Conservation (phyloP, 2,329 filamentous ascomycete genomes). For the Trichoderma lentiforme region DNA sequence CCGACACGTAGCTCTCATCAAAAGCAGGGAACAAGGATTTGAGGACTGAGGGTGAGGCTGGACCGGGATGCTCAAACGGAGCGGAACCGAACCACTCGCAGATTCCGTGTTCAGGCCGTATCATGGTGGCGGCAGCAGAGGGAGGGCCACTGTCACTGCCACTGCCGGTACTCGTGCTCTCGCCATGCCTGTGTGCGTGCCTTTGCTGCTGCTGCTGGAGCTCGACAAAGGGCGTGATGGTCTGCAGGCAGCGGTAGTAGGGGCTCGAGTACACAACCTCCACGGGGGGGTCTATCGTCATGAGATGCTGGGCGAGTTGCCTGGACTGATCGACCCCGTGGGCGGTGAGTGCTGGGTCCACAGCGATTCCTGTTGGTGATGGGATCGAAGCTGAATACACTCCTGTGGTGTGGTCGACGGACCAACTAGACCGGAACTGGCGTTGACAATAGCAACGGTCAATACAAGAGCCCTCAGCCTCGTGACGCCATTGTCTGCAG, state of each 20-base stretch:
- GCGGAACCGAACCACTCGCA: conserved; percentile 92
- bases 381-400: conserved; percentile 69
- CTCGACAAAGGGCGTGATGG: conserved; percentile 65
- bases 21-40: conserved; percentile 64
- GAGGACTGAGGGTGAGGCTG: conserved; percentile 63
- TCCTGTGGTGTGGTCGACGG: conserved; percentile 76
- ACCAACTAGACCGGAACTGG: conserved; percentile 89
- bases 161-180: neutral
- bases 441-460: conserved; percentile 21
- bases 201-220: conserved; percentile 33
- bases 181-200: neutral
- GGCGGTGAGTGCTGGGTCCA: conserved; percentile 81
- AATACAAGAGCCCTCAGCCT: conserved; percentile 19
- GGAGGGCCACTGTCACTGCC: neutral
- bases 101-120: conserved; percentile 56
- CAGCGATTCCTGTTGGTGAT: conserved; percentile 82
- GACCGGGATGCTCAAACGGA: conserved; percentile 78
- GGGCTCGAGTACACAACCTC: conserved; percentile 79
- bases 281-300: conserved; percentile 61
- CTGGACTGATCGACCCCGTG: conserved; percentile 81
- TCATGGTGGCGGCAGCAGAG: conserved; percentile 31
- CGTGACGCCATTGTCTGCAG: conserved; percentile 18
- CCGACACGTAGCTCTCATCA: conserved; percentile 55
- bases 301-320: conserved; percentile 68
- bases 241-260: conserved; percentile 86